Base-by-base conservation (phyloP, 2,329 filamentous ascomycete species). In the Colletotrichum sublineola region DNA sequence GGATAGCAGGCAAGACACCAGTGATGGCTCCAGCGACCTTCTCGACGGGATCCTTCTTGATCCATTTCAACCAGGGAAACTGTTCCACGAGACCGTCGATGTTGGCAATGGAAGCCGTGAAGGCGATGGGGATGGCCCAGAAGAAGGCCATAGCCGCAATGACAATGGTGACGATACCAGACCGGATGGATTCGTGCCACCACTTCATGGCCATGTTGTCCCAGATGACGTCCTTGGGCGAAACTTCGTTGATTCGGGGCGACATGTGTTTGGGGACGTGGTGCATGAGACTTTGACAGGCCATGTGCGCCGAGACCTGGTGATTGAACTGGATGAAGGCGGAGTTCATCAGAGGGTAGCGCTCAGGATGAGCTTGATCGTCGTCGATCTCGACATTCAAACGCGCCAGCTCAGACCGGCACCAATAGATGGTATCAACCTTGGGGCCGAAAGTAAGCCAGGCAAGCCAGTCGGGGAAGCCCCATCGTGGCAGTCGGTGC, bases 291-390 rank as follows among this genome's bases (percentile, higher is more conserved):
- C 94, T 91, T 80, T 99, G 96, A 80, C 95, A 98, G 70, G 96
- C 96, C 96, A 99, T 98, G 78, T 99, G 96, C 0, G 96, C 96
- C 7, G 96, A 95, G 1, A 98, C 94, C 80, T 99, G 96, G 79
- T 98, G 93, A 78, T 99, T 97, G 87, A 99, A 99, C 80, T 99
- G 96, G 73, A 99, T 95, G 77, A 99, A 99, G 0, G 96, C 96
- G 0, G 96, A 97, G 78, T 94, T 97, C 95, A 98, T 97, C 58
- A 95, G 84, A 0, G 96, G 95, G 74, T 94, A 98, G 5, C 92
- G 90, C 75, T 98, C 95, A 0, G 93, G 92, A 61, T 96, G 87
- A 65, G 92, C 88, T 80, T 99, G 96, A 75, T 98, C 96, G 56
- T 92, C 86, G 76, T 98, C 95, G 66, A 99, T 98, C 79, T 98